A percentile compares a stretch with the other conserved stretches of the same genome.
These are phyloP conservation scores for Andrographis paniculata DNA, from an alignment of 305 asterid genomes.

Conservation along the genomic window DNA sequence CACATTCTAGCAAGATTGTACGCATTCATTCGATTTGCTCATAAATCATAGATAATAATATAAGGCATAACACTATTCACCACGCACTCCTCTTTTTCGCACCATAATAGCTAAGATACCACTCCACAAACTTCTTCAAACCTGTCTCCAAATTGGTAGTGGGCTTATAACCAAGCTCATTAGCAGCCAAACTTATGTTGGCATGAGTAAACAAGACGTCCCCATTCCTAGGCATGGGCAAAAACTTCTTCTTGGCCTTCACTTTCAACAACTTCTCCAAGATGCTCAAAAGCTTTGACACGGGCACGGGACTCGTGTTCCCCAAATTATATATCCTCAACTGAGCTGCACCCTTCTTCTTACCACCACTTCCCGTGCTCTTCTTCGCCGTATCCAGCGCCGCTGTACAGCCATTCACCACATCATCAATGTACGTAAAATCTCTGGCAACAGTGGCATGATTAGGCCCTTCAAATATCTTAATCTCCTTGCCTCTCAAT, in stretches of 20 bases:
- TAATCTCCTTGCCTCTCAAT: slow-evolving; percentile 60
- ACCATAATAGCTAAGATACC: slow-evolving; percentile 63
- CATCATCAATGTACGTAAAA: slow-evolving; percentile 78
- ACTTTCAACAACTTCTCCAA: slow-evolving; percentile 64
- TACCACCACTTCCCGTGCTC: slow-evolving; percentile 80
- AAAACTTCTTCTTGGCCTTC: slow-evolving; percentile 56
- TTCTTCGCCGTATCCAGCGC: slow-evolving; percentile 52
- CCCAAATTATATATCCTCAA: slow-evolving; percentile 67
- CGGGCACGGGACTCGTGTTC: slow-evolving; percentile 63
- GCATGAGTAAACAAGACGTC: slow-evolving; percentile 74
- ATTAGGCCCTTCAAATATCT: slow-evolving; percentile 51
- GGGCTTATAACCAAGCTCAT: slow-evolving; percentile 73
- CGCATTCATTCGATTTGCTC: background rate
- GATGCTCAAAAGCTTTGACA: slow-evolving; percentile 49
- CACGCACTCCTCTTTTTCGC: slow-evolving; percentile 52
- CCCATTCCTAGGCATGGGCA: slow-evolving; percentile 72
- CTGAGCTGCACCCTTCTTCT: slow-evolving; percentile 52
- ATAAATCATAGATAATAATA: background rate
- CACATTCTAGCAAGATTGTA: background rate
- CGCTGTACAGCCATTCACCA: slow-evolving; percentile 69
- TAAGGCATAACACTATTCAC: slow-evolving; percentile 24
- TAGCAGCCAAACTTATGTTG: slow-evolving; percentile 49
- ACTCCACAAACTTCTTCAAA: slow-evolving; percentile 63
- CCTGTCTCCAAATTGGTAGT: slow-evolving; percentile 56
- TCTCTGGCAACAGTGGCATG: slow-evolving; percentile 71